A percentile compares a stretch with the other conserved stretches of the same genome.
Conservation (phyloP, 352 stramenopile genomes). For the Globisporangium lucens region DNA sequence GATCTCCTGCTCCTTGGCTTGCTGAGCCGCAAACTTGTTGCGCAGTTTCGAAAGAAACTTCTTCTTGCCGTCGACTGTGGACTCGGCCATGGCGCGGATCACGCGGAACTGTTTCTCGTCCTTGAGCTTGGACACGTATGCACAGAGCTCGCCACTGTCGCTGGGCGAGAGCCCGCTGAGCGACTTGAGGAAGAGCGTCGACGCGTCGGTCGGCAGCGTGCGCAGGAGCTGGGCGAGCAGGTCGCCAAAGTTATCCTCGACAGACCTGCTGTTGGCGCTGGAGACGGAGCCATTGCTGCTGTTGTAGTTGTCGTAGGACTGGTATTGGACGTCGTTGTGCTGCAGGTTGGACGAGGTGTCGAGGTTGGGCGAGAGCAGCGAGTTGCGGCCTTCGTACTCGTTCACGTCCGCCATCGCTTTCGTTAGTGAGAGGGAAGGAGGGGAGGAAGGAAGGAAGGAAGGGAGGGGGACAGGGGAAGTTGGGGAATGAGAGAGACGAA, state of each 20-base stretch:
- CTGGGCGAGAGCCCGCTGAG: slow-evolving; percentile 67
- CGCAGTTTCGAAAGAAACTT: slow-evolving; percentile 68
- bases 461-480: not conserved
- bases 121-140: slow-evolving; percentile 68
- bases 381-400: slow-evolving; percentile 12
- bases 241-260: slow-evolving; percentile 52
- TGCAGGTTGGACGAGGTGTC: not conserved
- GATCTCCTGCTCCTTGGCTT: slow-evolving; percentile 49
- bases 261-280: not conserved
- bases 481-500: slow-evolving; percentile 3
- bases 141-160: slow-evolving; percentile 74
- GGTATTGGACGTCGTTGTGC: not conserved
- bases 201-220: slow-evolving; percentile 67
- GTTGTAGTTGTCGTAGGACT: not conserved
- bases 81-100: slow-evolving; percentile 81
- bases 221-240: slow-evolving; percentile 72
- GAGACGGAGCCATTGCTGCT: not conserved
- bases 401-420: slow-evolving; percentile 12
- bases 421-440: not conserved
- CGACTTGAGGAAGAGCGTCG: slow-evolving; percentile 69
- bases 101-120: slow-evolving; percentile 86
- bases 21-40: slow-evolving; percentile 68
- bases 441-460: not conserved
- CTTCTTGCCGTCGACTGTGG: slow-evolving; percentile 74
- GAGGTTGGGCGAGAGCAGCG: slow-evolving; percentile 14